Evolutionary conservation across 2,329 filamentous ascomycete species (phyloP), one percentile per base, ranked within the genome.

Genomic region (Pseudogymnoascus sp.): DNA sequence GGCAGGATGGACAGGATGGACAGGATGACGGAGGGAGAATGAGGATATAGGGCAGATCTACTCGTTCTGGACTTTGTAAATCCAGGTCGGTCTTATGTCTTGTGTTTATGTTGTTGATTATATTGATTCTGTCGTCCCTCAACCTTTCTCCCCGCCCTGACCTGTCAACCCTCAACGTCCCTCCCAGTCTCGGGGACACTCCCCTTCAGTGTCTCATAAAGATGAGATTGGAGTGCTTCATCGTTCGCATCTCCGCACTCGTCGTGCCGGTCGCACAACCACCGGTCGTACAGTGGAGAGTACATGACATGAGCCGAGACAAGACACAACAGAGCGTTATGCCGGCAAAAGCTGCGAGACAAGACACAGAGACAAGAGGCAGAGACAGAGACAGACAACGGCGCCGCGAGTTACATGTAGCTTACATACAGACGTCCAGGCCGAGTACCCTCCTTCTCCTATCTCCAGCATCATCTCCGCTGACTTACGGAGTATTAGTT

Each of bases 271-370:
- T 56, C 16, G 29, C 50, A 56, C 50, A 56, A 56, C 5, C n/a
- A 33, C 50, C 5, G 50, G 50, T 56, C 29, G 50, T 56, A 56
- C 50, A 56, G 50, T 33, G 16, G 16, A 56, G 50, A 33, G 33
- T 56, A n/a, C 40, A 47, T 47, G 42, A 33, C 26, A 56, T 33
- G 50, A 56, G 50, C 50, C 50, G 50, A 56, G 50, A 56, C 50
- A 44, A 44, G 16, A 19, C 50, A 33, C 50, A 33, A 7, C 50
- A 56, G 50, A 56, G 6, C 29, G 50, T 14, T 56, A 56, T 56
- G 24, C 50, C 50, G 50, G 50, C 50, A 56, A 56, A 35, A 21
- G 50, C 29, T 56, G 50, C 50, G 50, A 50, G 21, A 47, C 42
- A 19, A 2, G 19, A 19, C n/a, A n/a, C n/a, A n/a, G n/a, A 56